Evolutionary conservation across 192 early-diverging fungal genomes (phyloP).

Genomic region (Entomortierella chlamydospora): DNA sequence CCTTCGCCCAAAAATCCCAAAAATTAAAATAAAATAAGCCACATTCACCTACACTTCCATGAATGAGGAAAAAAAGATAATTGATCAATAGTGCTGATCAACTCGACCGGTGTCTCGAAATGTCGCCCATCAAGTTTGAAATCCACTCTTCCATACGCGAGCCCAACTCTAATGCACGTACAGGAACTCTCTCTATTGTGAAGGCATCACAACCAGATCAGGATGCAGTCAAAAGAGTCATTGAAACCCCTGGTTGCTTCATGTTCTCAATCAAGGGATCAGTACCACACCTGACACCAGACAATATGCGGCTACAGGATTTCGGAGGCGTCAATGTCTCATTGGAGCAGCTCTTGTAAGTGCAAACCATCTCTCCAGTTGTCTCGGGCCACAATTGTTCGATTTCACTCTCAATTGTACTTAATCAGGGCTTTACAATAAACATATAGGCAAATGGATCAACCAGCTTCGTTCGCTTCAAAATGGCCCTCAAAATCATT

Average conservation of each 20-base stretch:
- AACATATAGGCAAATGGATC: slow-evolving; percentile 23
- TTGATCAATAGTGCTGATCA: too few species aligned
- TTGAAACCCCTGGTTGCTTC: slow-evolving; percentile 66
- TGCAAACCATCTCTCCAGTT: neutral
- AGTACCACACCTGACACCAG: slow-evolving; percentile 66
- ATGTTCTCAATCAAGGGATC: slow-evolving; percentile 63
- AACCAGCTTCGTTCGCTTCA: slow-evolving; percentile 20
- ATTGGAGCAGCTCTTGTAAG: slow-evolving; percentile 62
- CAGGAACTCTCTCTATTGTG: slow-evolving; percentile 13
- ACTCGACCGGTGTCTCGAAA: too few species aligned
- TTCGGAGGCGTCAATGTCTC: slow-evolving; percentile 58
- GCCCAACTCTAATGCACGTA: neutral
- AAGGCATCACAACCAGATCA: neutral
- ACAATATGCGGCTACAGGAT: slow-evolving; percentile 57
- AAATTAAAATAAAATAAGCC: neutral
- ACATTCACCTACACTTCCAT: neutral
- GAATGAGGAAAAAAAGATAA: too few species aligned
- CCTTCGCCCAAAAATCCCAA: too few species aligned
- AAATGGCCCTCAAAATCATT: slow-evolving; percentile 29
- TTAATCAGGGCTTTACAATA: too few species aligned
- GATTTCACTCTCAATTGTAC: too few species aligned
- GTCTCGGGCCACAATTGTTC: too few species aligned
- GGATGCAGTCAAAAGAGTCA: slow-evolving; percentile 8
- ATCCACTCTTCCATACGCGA: slow-evolving; percentile 1
- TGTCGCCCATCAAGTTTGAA: slow-evolving; percentile 22